Evolutionary conservation across 345 rosid species (phyloP).

Genomic region (Schrenkiella parvula): DNA sequence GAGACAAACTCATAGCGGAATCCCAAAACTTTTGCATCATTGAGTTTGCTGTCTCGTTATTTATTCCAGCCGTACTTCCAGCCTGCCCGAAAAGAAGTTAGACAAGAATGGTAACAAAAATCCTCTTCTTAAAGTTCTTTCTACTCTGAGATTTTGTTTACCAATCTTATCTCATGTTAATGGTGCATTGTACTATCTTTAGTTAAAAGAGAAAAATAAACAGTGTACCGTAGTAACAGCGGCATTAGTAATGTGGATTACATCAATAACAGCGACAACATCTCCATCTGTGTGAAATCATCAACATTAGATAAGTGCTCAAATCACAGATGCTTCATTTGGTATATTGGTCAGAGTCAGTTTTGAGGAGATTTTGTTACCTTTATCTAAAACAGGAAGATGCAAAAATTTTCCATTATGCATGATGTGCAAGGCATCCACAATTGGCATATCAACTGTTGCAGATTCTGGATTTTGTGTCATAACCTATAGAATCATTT

Average conservation of each 20-base stretch:
- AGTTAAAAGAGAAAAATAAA: background rate
- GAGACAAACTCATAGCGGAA: constrained; percentile 80
- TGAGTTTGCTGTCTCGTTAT: constrained; percentile 67
- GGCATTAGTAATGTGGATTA: constrained; percentile 88
- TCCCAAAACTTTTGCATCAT: constrained; percentile 99
- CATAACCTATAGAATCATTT: constrained; percentile 66
- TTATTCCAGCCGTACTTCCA: constrained; percentile 66
- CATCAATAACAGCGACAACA: constrained; percentile 76
- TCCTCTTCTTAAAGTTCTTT: background rate
- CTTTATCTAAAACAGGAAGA: constrained; percentile 90
- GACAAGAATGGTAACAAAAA: background rate
- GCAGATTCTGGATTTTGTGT: constrained; percentile 97
- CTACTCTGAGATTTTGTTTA: background rate
- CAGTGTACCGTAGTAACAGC: constrained; percentile 84
- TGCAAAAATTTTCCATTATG: constrained; percentile 94
- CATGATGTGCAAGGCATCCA: constrained; percentile 91
- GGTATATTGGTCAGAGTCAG: background rate
- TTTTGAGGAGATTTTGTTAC: constrained; percentile 29
- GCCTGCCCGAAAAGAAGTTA: constrained; percentile 37
- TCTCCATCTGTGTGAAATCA: constrained; percentile 61
- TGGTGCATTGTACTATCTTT: background rate
- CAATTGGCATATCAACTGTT: constrained; percentile 81
- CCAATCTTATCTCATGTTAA: background rate
- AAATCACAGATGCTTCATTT: background rate
- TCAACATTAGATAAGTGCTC: constrained; percentile 16